Evolutionary conservation across 2,329 filamentous ascomycete species (phyloP).

Genomic region (Colletotrichum tropicale): DNA sequence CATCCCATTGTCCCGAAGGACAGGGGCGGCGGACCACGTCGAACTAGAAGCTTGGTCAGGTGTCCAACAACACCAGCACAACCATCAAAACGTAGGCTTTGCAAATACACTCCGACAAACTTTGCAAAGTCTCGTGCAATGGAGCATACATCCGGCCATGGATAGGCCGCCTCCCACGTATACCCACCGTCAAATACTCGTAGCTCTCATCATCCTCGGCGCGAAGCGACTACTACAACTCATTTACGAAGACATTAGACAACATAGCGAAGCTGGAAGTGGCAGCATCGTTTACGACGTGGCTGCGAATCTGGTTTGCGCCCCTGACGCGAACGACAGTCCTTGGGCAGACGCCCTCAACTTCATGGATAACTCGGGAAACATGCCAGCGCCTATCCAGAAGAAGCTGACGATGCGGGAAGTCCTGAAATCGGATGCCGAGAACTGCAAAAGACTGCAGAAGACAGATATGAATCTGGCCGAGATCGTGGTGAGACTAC

Average conservation of each 20-base stretch:
- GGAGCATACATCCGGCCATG: constrained; percentile 63
- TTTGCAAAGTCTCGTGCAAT: constrained; percentile 67
- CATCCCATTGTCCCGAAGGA: constrained; percentile 64
- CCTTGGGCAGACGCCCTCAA: constrained; percentile 33
- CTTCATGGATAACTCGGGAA: constrained; percentile 38
- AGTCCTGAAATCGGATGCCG: constrained; percentile 61
- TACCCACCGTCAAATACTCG: constrained; percentile 73
- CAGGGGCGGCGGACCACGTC: constrained; percentile 64
- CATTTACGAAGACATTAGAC: constrained; percentile 71
- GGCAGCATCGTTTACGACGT: constrained; percentile 71
- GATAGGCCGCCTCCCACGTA: constrained; percentile 68
- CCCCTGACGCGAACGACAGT: constrained; percentile 61
- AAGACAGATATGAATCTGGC: constrained; percentile 61
- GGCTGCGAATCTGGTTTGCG: constrained; percentile 71
- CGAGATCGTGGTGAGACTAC: constrained; percentile 66
- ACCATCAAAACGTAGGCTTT: constrained; percentile 59
- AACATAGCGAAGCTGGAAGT: constrained; percentile 63
- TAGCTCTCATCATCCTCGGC: constrained; percentile 64
- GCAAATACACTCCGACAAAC: constrained; percentile 62
- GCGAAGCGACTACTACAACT: constrained; percentile 63
- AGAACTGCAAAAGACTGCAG: constrained; percentile 61
- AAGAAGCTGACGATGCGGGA: constrained; percentile 62
- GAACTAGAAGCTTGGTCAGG: constrained; percentile 72
- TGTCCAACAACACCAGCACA: constrained; percentile 21
- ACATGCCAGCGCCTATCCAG: constrained; percentile 42